Evolutionary conservation across 78 protist genomes (phyloP), one percentile per base, ranked within the genome.

Genomic region (Dictyostelium intermedium): DNA sequence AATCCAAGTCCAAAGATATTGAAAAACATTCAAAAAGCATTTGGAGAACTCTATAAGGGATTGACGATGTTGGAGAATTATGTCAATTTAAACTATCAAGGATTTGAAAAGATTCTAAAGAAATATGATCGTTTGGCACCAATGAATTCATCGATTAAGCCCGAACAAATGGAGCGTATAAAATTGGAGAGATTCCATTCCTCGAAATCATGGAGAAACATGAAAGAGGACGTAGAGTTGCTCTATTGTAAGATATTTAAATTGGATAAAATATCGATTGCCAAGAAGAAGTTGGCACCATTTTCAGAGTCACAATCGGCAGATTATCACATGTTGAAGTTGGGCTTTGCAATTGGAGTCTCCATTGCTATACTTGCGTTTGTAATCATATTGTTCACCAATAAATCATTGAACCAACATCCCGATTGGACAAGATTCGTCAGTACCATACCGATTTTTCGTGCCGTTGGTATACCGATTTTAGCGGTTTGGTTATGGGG

Each of bases 401-500:
- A 69, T 63, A 37, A 69, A 32, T 6, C 81, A 9, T 50, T 80
- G 2, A 56, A 56, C 27, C 23, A 0, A 43, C 43, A 89, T 14
- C 94, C 94, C 0, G 94, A 89, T 80, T 89, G 94, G 94, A 53
- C 45, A 3, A 34, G 82, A 61, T 89, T 89, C 45, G 70, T 70
- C 10, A 63, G 81, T 14, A 78, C 74, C 1, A 78, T 89, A 2
- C 94, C 94, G 3, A 89, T 89, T 18, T 89, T 89, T 43, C 32
- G 94, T n/a, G 94, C 81, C 2, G 94, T 89, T 10, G 94, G 83
- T 37, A 30, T 89, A n/a, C 94, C 94, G 10, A 80, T 89, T 43
- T 14, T 89, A 2, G 94, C 87, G 0, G 94, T 80, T 18, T 89
- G 94, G 94, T 25, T 89, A 13, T 89, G 94, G 94, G 94, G 94